phyloP scores from a whole-genome alignment of 2,329 filamentous ascomycete genomes.

The Fusarium liriodendri region DNA sequence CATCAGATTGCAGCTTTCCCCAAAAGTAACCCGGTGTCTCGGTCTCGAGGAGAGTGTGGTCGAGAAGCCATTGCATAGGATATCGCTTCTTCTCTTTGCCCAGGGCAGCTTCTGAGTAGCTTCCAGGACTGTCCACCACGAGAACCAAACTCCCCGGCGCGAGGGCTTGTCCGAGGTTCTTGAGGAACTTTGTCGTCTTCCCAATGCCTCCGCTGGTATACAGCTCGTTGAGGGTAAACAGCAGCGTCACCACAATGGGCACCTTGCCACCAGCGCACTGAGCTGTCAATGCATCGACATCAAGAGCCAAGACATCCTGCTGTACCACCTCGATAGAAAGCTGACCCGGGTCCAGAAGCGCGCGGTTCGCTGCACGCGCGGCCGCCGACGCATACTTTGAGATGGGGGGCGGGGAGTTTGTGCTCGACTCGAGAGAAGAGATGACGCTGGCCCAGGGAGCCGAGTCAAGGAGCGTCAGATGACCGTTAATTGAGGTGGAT shows the following conservation, averaged over 20 bases:
- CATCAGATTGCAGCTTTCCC: slow-evolving; percentile 80
- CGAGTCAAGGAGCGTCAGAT: slow-evolving; percentile 79
- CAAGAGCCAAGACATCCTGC: slow-evolving; percentile 61
- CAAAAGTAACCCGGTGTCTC: slow-evolving; percentile 63
- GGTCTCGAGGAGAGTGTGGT: slow-evolving; percentile 76
- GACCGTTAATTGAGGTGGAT: slow-evolving; percentile 39
- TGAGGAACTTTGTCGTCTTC: slow-evolving; percentile 81
- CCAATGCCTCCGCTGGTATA: slow-evolving; percentile 80
- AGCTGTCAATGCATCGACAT: slow-evolving; percentile 46
- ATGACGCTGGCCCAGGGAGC: slow-evolving; percentile 80
- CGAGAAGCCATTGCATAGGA: slow-evolving; percentile 93
- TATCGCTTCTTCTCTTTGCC: slow-evolving; percentile 75
- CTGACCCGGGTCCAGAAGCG: slow-evolving; percentile 55
- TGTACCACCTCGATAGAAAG: slow-evolving; percentile 58
- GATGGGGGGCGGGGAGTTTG: slow-evolving; percentile 63
- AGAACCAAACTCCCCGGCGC: slow-evolving; percentile 75
- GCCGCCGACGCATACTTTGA: slow-evolving; percentile 65
- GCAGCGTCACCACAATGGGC: slow-evolving; percentile 76
- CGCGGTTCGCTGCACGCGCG: slow-evolving; percentile 55
- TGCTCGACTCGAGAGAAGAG: slow-evolving; percentile 64
- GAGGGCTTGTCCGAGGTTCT: slow-evolving; percentile 71
- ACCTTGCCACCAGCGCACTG: slow-evolving; percentile 45
- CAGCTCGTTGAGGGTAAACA: slow-evolving; percentile 97
- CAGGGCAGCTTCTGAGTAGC: slow-evolving; percentile 85
- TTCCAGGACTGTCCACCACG: slow-evolving; percentile 92